Base-by-base conservation (phyloP, 2,329 filamentous ascomycete species). In the Kalmusia sp. region DNA sequence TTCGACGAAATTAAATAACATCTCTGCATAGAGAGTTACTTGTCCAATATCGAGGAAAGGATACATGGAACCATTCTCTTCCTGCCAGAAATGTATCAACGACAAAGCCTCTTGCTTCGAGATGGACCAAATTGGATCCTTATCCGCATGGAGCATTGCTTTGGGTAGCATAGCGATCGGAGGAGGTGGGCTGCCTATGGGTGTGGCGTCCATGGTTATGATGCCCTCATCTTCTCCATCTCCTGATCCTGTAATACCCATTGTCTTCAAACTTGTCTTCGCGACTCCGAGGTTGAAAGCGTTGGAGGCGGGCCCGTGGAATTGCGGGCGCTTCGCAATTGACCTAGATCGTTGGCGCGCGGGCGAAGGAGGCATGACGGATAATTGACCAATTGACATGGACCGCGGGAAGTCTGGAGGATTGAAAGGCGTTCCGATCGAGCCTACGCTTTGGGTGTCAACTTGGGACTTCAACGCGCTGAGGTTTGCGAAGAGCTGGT, bases 11-110 rank as follows among this genome's bases (percentile, higher is more conserved):
- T 84, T 80, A 51, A 87, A 88, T 1, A 96, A 77, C 54, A 82
- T 81, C 57, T 84, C 87, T 6, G 88, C 87, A 70, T 96, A 90
- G 5, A 80, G 79, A 31, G 90, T 86, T 33, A 96, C 79, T 35
- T 82, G 82, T 35, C 89, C 84, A 30, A 96, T 89, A 61, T 91
- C 84, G 40, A 96, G 74, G 3, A 96, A 84, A 0, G 93, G 93
- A 71, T 96, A 96, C 91, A 96, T 96, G 65, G 93, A 84, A 37
- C 91, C 91, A 65, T 96, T 88, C 70, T 97, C 93, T 64, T 97
- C 92, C 61, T 96, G 90, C 68, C 95, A 93, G 0, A 96, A 79
- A 12, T 85, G 82, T 60, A 91, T 91, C 12, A 97, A 77, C 1
- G 91, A 85, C 17, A 93, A 73, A 65, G 95, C 91, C 68, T 97